phyloP scores from a whole-genome alignment of 306 rosid species.

The Lagenaria siceraria region DNA sequence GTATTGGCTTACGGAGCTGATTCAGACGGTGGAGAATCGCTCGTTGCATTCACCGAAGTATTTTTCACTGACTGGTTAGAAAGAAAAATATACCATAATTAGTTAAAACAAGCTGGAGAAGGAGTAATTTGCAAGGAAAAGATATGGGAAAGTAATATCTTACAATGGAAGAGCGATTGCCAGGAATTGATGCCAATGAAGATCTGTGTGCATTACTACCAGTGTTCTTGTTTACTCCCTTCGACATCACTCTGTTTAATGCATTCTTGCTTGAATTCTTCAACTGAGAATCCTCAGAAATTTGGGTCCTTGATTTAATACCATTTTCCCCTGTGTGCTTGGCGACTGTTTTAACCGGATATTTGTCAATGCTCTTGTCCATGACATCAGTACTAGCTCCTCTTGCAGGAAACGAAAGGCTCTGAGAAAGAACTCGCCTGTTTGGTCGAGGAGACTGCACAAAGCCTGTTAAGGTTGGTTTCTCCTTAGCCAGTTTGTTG shows the following conservation, averaged over 20 bases:
- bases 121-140: background rate
- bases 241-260: conserved; percentile 31
- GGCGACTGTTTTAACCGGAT: conserved; percentile 25
- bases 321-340: conserved; percentile 29
- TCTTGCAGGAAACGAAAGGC: conserved; percentile 66
- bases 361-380: conserved; percentile 56
- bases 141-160: background rate
- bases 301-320: conserved; percentile 22
- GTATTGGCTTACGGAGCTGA: conserved; percentile 35
- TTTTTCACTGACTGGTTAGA: conserved; percentile 38
- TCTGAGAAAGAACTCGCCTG: conserved; percentile 47
- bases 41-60: conserved; percentile 19
- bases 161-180: conserved; percentile 35
- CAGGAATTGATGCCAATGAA: conserved; percentile 34
- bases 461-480: conserved; percentile 30
- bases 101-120: conserved; percentile 5
- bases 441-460: conserved; percentile 30
- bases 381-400: conserved; percentile 31
- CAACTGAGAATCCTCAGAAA: conserved; percentile 19
- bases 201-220: conserved; percentile 24
- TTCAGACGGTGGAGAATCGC: conserved; percentile 31
- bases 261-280: conserved; percentile 27
- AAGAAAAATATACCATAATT: conserved; percentile 5
- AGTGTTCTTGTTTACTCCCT: conserved; percentile 26
- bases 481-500: conserved; percentile 46